Evolutionary conservation across 1,284 basidiomycete genomes (phyloP), one percentile per base, ranked within the genome.

Genomic region (Coniferiporia sulphurascens): DNA sequence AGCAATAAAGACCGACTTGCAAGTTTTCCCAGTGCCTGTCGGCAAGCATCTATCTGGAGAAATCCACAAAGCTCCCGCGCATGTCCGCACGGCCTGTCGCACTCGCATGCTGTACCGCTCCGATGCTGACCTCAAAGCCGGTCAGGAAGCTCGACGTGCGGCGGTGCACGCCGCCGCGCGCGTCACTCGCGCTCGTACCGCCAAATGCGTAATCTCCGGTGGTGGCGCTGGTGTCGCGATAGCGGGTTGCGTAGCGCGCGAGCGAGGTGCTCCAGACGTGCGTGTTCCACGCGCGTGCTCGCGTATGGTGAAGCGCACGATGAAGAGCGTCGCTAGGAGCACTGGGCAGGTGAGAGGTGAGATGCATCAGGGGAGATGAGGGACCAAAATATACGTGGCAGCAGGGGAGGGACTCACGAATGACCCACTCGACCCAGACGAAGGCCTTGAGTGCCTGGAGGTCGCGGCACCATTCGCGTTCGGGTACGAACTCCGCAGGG

Each of bases 381-480:
- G 34, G 35, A 51, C 19, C 38, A 10, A 43, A 17, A 17, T 38
- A 19, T 48, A n/a, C 13, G 17, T n/a, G 8, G 43, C 41, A 10
- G 38, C 35, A 38, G 48, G 21, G 45, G 34, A n/a, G 48, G 34
- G 27, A 76, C 81, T 36, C 63, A 84, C 83, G 70, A 13, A 78
- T 69, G 22, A 80, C 56, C 71, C 81, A 84, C 67, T 81, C 78
- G 50, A 84, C 69, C 83, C 83, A 85, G 36, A 84, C 77, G 62
- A 84, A 75, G 17, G 76, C 72, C 63, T 83, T 83, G 61, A 84
- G 74, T 6, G 76, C 80, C 64, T 82, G 78, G 12, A 82, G 67
- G 61, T 81, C 74, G 38, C 72, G 74, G 67, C 83, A 85, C 83
- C 82, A 85, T 8, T 65, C 64, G 22, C 76, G 72, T 58, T 76